phyloP scores from a whole-genome alignment of 2,329 filamentous ascomycete genomes.

The Aspergillus hiratsukae region DNA sequence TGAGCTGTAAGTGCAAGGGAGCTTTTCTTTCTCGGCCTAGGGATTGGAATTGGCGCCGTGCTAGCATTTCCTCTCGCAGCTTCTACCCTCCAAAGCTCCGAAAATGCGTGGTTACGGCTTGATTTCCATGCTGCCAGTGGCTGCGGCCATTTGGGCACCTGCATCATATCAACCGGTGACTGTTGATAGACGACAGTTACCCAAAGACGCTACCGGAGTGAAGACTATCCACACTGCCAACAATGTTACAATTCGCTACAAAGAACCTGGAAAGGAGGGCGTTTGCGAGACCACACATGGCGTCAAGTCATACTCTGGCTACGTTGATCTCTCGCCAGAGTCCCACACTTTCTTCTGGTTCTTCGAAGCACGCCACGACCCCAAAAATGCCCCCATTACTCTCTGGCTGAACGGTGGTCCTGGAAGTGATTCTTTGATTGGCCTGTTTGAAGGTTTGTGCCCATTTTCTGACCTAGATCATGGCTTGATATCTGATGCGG shows the following conservation, averaged over 20 bases:
- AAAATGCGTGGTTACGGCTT: conserved; percentile 21
- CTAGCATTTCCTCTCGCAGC: background rate
- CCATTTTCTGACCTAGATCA: background rate
- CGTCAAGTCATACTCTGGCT: conserved; percentile 55
- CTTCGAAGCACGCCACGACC: conserved; percentile 53
- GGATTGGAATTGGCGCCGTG: background rate
- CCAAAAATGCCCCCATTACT: conserved; percentile 40
- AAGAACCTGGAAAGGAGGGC: conserved; percentile 49
- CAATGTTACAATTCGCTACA: conserved; percentile 54
- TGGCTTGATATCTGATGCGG: conserved; percentile 10
- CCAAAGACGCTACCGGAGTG: conserved; percentile 34
- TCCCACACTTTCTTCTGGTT: conserved; percentile 54
- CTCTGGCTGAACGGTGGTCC: conserved; percentile 43
- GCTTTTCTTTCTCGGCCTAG: background rate
- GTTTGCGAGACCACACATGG: conserved; percentile 53
- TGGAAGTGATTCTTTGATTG: conserved; percentile 40
- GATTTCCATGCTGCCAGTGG: conserved; percentile 19
- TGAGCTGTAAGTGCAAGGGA: background rate
- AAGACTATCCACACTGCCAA: conserved; percentile 36
- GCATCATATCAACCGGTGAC: conserved; percentile 8
- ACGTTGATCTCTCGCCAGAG: conserved; percentile 49
- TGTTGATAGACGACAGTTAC: conserved; percentile 28
- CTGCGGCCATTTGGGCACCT: conserved; percentile 9
- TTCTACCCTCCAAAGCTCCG: background rate
- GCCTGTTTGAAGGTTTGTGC: conserved; percentile 36